Conservation (phyloP, 441 rosid genomes). For the Kokia cookei region DNA sequence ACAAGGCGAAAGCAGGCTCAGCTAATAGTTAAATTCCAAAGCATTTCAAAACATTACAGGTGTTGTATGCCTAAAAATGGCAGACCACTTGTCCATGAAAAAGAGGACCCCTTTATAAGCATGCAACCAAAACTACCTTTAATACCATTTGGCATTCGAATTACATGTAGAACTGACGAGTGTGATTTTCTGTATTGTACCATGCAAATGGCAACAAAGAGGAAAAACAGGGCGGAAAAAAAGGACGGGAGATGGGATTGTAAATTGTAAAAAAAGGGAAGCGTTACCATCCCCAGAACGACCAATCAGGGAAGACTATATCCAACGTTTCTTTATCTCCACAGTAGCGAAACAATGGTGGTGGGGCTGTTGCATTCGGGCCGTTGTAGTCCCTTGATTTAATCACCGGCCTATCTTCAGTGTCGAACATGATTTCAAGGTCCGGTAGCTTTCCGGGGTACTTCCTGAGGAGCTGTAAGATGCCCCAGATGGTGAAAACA, state of each 20-base stretch:
- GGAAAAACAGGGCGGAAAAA: background rate
- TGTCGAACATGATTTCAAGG: conserved; percentile 74
- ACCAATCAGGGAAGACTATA: conserved; percentile 77
- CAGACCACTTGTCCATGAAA: background rate
- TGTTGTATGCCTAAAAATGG: background rate
- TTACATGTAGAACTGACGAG: background rate
- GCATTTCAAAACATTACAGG: background rate
- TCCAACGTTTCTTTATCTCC: conserved; percentile 52
- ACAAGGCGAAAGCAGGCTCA: background rate
- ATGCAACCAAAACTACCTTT: background rate
- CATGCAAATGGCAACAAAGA: background rate
- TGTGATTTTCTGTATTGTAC: background rate
- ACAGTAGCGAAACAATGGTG: conserved; percentile 61
- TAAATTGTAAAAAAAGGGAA: background rate
- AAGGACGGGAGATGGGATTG: background rate
- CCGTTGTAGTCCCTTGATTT: conserved; percentile 21
- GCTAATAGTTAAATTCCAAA: background rate
- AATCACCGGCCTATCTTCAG: conserved; percentile 55
- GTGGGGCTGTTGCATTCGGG: conserved; percentile 26
- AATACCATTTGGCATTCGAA: background rate
- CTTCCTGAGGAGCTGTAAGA: conserved; percentile 59
- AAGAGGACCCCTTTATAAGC: background rate
- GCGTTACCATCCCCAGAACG: conserved; percentile 80
- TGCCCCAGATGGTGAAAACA: conserved; percentile 65
- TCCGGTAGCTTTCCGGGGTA: conserved; percentile 76